These are phyloP conservation scores for Pichia ethanolica DNA, from an alignment of 805 yeast genomes.

Conservation along the genomic window DNA sequence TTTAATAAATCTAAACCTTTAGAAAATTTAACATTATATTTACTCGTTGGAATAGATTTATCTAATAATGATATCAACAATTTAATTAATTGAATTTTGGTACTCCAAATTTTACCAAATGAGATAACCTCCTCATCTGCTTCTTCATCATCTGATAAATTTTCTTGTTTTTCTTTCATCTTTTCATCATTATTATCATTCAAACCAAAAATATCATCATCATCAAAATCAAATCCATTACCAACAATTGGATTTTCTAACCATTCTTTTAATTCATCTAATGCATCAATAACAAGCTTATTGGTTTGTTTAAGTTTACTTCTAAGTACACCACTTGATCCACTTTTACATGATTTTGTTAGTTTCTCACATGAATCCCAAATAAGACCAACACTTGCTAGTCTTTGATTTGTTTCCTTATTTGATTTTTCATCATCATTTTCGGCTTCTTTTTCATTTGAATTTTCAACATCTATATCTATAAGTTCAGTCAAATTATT, in stretches of 20 bases:
- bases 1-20: conserved; percentile 41
- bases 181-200: conserved; percentile 16
- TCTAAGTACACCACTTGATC: conserved; percentile 48
- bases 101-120: conserved; percentile 43
- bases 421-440: too few species aligned
- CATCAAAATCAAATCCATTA: conserved; percentile 25
- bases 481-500: conserved; percentile 15
- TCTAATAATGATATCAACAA: conserved; percentile 49
- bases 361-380: conserved; percentile 63
- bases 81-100: conserved; percentile 49
- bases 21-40: conserved; percentile 27
- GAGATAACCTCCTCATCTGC: conserved; percentile 15
- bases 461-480: conserved; percentile 7
- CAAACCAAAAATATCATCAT: conserved; percentile 43
- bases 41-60: conserved; percentile 44
- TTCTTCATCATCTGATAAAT: conserved; percentile 16
- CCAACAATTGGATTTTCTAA: conserved; percentile 44
- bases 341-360: conserved; percentile 34
- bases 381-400: conserved; percentile 56
- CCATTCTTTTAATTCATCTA: conserved; percentile 67
- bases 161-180: conserved; percentile 16
- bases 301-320: conserved; percentile 37
- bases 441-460: conserved; percentile 15
- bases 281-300: conserved; percentile 48
- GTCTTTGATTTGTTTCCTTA: conserved; percentile 30